A percentile compares a stretch with the other conserved stretches of the same genome.
These are phyloP conservation scores for Turritis glabra DNA, from an alignment of 345 rosid genomes.

Conservation along the genomic window DNA sequence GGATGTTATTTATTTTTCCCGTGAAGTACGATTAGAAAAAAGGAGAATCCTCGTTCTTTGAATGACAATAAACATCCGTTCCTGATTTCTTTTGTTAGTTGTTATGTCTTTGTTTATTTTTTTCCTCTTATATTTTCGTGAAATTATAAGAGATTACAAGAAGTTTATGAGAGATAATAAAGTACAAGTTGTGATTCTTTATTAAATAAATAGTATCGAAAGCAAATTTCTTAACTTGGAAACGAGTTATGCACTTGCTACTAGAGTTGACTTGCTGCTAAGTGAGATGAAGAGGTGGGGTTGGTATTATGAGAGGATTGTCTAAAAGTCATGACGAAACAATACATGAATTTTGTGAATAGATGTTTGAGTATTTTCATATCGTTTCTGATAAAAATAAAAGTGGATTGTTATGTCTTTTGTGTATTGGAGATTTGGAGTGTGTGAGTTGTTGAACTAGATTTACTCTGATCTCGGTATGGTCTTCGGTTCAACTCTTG, in stretches of 20 bases:
- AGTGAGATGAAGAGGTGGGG: conserved; percentile 15
- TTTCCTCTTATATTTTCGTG: background rate
- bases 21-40: conserved; percentile 14
- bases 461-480: background rate
- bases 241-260: background rate
- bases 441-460: background rate
- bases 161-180: background rate
- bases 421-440: background rate
- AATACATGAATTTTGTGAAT: background rate
- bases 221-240: background rate
- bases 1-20: background rate
- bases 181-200: conserved; percentile 1
- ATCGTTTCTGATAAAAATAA: background rate
- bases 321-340: background rate
- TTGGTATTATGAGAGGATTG: background rate
- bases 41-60: conserved; percentile 23
- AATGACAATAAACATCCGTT: conserved; percentile 23
- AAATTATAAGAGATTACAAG: background rate
- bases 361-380: background rate
- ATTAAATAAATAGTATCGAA: background rate
- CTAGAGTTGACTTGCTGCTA: conserved; percentile 24
- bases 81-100: conserved; percentile 11
- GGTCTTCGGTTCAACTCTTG: background rate
- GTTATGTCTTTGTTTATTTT: background rate
- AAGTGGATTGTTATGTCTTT: background rate